Evolutionary conservation across 768 basidiomycete species (phyloP), one percentile per base, ranked within the genome.

Genomic region (Suillus lakei): DNA sequence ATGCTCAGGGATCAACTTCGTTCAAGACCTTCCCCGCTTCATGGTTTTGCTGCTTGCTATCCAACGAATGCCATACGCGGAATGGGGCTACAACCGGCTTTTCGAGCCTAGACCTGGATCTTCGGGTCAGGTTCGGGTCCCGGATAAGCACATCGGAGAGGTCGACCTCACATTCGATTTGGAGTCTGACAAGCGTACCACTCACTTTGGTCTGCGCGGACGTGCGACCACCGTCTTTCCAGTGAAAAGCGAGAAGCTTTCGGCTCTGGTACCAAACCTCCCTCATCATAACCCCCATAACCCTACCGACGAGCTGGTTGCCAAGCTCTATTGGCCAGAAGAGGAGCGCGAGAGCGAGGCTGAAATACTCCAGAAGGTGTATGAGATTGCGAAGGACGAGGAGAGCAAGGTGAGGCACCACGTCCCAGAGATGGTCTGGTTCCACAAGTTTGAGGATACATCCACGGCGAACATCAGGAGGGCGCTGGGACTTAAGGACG

Each of bases 11-110:
- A 38, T 70, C 18, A 70, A 71, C n/a, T 63, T 66, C 43, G 55
- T 71, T 12, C 39, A 67, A 18, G 70, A 67, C 18, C 64, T 68
- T n/a, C 65, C 67, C 0, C 65, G 58, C 2, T 70, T 70, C 4
- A 56, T 70, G 5, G 50, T 63, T 16, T 51, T 67, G 9, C 62
- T 69, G 1, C 60, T 70, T 12, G 62, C 62, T 5, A 56, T 67
- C 46, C 64, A 71, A 15, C 62, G 64, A 12, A 62, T 71, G 50
- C 1, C 32, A n/a, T 21, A 62, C 12, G 28, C 3, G 1, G 55
- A 71, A n/a, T 71, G 68, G 66, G 70, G 68, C 4, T 15, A 67
- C 36, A 55, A 67, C 43, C 26, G 36, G 0, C 2, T n/a, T 15
- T 55, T 48, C 0, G 15, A 61, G 1, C 65, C 60, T 18, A 3